Conservation (phyloP, 768 basidiomycete genomes). For the Lentinula edodes region DNA sequence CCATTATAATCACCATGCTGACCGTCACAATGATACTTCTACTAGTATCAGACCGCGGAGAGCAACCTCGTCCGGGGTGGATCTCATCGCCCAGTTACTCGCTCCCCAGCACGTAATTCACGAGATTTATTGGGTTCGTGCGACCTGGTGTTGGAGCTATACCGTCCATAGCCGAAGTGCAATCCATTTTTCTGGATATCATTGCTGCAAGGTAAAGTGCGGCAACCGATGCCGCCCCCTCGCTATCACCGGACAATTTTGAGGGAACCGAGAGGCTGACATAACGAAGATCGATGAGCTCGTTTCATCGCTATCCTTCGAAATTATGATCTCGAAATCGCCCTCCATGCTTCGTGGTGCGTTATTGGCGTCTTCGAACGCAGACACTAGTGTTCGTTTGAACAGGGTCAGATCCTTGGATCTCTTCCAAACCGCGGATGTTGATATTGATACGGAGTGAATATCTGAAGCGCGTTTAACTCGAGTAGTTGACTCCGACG, state of each 20-base stretch:
- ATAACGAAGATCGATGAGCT: constrained; percentile 48
- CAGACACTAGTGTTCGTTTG: constrained; percentile 55
- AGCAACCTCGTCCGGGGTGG: constrained; percentile 56
- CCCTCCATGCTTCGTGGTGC: background rate
- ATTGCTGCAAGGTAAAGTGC: constrained; percentile 36
- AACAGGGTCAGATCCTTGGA: constrained; percentile 52
- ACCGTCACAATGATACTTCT: background rate
- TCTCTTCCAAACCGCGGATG: constrained; percentile 24
- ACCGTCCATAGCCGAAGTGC: constrained; percentile 57
- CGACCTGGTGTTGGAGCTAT: constrained; percentile 56
- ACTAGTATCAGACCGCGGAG: background rate
- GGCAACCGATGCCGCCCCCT: constrained; percentile 35
- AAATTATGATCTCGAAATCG: constrained; percentile 7
- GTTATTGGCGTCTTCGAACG: constrained; percentile 48
- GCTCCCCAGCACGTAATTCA: constrained; percentile 62
- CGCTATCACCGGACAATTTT: constrained; percentile 40
- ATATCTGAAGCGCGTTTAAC: constrained; percentile 60
- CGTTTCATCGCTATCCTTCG: constrained; percentile 54
- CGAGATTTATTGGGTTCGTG: constrained; percentile 60
- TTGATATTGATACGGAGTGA: constrained; percentile 37
- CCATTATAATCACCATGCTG: background rate
- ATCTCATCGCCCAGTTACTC: constrained; percentile 69
- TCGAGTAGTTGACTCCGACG: constrained; percentile 61
- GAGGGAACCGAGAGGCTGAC: constrained; percentile 24
- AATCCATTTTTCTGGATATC: constrained; percentile 54